A percentile compares a stretch with the other conserved stretches of the same genome.
These are phyloP conservation scores for Aquanectria penicillioides DNA, from an alignment of 2,329 filamentous ascomycete species.

Conservation along the genomic window DNA sequence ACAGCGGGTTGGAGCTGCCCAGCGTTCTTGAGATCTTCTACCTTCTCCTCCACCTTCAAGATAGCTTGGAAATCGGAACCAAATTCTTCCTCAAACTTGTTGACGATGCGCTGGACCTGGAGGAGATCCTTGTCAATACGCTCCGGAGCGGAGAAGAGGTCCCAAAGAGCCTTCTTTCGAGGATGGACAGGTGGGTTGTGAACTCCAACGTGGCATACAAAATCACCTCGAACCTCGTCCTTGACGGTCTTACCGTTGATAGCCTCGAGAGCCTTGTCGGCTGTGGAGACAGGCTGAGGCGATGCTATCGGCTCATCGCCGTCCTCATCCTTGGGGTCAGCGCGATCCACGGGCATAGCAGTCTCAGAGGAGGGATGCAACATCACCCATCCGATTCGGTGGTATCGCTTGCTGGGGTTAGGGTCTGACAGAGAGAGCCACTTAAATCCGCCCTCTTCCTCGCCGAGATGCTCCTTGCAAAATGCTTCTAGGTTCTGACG, in stretches of 20 bases:
- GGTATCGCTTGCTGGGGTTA: slow-evolving; percentile 95
- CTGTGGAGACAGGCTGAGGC: slow-evolving; percentile 65
- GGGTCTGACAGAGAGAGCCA: slow-evolving; percentile 97
- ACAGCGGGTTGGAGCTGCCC: slow-evolving; percentile 79
- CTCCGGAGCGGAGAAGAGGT: slow-evolving; percentile 93
- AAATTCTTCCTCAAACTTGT: slow-evolving; percentile 86
- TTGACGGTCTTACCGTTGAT: slow-evolving; percentile 98
- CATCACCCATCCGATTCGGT: slow-evolving; percentile 99
- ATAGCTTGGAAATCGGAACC: slow-evolving; percentile 81
- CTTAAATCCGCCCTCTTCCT: slow-evolving; percentile 91
- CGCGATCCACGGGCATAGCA: slow-evolving; percentile 71
- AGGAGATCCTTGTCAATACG: slow-evolving; percentile 90
- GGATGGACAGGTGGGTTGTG: slow-evolving; percentile 89
- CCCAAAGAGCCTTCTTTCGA: slow-evolving; percentile 95
- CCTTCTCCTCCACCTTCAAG: slow-evolving; percentile 84
- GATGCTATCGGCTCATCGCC: slow-evolving; percentile 67
- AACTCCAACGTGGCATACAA: slow-evolving; percentile 96
- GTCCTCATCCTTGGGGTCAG: slow-evolving; percentile 78
- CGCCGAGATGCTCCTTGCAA: slow-evolving; percentile 92
- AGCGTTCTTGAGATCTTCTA: slow-evolving; percentile 80
- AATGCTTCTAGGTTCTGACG: slow-evolving; percentile 93
- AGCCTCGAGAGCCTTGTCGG: slow-evolving; percentile 89
- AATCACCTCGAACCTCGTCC: slow-evolving; percentile 92
- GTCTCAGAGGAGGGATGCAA: slow-evolving; percentile 82
- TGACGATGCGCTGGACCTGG: slow-evolving; percentile 82